Conservation (phyloP, 2,329 filamentous ascomycete genomes). For the Ophiocordyceps unilateralis region DNA sequence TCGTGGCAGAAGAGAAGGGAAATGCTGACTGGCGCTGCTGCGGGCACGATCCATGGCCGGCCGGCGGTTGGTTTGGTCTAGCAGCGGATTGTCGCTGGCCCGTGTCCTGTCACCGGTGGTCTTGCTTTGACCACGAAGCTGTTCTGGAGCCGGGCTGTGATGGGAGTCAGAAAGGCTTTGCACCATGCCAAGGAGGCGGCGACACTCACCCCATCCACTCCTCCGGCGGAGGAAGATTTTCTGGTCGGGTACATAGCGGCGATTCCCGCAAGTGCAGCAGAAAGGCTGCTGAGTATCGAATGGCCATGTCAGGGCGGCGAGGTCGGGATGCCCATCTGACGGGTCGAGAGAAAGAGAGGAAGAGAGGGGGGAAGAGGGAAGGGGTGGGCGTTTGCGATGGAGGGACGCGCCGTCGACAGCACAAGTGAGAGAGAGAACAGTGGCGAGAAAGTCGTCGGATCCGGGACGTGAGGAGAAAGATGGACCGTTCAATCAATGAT, state of each 20-base stretch:
- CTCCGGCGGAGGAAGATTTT: slow-evolving; percentile 63
- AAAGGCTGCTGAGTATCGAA: slow-evolving; percentile 60
- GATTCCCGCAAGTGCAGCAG: slow-evolving; percentile 63
- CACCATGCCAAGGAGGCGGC: neutral
- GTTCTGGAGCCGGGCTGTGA: slow-evolving; percentile 26
- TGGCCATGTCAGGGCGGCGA: slow-evolving; percentile 25
- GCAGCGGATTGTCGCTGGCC: slow-evolving; percentile 23
- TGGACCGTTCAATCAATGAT: too few relatives aligned
- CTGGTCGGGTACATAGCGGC: slow-evolving; percentile 66
- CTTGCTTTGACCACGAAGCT: slow-evolving; percentile 27
- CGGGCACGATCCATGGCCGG: slow-evolving; percentile 36
- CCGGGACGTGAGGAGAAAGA: too few relatives aligned
- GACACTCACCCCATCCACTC: slow-evolving; percentile 84
- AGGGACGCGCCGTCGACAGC: too few relatives aligned
- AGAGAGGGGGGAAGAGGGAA: too few relatives aligned
- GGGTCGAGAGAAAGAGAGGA: neutral
- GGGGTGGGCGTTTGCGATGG: too few relatives aligned
- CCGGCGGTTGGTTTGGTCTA: slow-evolving; percentile 34
- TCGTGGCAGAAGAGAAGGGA: neutral
- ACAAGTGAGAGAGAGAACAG: too few relatives aligned
- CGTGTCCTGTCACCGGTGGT: slow-evolving; percentile 24
- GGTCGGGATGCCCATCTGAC: slow-evolving; percentile 20
- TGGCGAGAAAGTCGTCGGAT: too few relatives aligned
- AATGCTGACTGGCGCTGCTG: slow-evolving; percentile 35
- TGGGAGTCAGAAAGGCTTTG: neutral